Conservation (phyloP, 139 green algal genomes). For the Raphidocelis subcapitata region DNA sequence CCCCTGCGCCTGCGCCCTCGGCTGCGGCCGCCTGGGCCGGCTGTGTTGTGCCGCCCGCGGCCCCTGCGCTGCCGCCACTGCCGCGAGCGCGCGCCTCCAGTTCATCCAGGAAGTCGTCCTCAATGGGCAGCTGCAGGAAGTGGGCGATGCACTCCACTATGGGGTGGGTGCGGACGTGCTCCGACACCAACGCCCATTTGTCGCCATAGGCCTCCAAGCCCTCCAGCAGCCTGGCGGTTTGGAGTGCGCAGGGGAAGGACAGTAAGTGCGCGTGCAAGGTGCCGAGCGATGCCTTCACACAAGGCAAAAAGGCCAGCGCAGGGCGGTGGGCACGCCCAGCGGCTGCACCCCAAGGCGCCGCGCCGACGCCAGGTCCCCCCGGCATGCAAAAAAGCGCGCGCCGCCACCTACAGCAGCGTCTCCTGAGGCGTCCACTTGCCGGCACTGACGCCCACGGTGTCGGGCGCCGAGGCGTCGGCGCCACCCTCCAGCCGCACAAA, state of each 20-base stretch:
- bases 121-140: conserved; percentile 91
- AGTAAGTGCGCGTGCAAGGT: background rate
- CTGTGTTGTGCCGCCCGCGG: no score
- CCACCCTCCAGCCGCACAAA: conserved; percentile 77
- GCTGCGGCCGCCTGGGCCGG: no score
- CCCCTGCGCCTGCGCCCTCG: no score
- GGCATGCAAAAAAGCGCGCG: no score
- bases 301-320: no score
- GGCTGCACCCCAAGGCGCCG: no score
- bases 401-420: conserved; percentile 57
- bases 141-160: conserved; percentile 82
- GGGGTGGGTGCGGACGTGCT: conserved; percentile 83
- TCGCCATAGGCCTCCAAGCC: conserved; percentile 85
- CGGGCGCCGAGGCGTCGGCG: background rate
- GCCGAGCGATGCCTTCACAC: no score
- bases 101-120: conserved; percentile 82
- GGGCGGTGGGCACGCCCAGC: no score
- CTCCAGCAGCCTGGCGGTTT: conserved; percentile 60
- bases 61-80: no score
- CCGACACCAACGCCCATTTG: conserved; percentile 80
- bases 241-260: conserved; percentile 11
- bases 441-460: background rate
- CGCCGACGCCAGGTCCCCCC: no score
- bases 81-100: no score
- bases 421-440: conserved; percentile 53